These are phyloP conservation scores for Intubia oerlemansii DNA, from an alignment of 2,329 filamentous ascomycete species.

Conservation along the genomic window DNA sequence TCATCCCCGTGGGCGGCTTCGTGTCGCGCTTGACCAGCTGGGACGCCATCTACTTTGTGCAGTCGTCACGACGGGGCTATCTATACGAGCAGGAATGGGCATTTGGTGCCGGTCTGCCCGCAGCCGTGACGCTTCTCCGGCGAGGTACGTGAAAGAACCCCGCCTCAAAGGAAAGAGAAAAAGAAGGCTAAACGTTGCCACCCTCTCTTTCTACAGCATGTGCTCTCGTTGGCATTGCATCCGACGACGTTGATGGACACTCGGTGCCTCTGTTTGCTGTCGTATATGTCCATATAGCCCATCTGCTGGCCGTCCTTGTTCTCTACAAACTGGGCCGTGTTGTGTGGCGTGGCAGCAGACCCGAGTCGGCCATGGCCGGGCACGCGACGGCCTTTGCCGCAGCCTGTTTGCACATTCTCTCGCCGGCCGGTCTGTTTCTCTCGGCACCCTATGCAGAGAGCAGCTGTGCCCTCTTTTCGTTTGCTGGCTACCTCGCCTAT, in stretches of 20 bases:
- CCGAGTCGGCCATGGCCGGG: background rate
- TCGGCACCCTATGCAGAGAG: conserved; percentile 73
- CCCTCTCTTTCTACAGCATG: too few relatives aligned
- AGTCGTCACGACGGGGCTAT: conserved; percentile 40
- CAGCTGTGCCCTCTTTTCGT: conserved; percentile 55
- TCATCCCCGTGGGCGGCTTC: conserved; percentile 12
- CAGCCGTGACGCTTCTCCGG: conserved; percentile 17
- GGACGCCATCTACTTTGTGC: conserved; percentile 63
- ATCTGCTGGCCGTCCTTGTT: conserved; percentile 43
- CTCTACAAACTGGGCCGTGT: conserved; percentile 5
- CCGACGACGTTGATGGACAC: too few relatives aligned
- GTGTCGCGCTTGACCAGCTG: conserved; percentile 45
- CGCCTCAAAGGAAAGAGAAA: too few relatives aligned
- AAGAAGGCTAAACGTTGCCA: too few relatives aligned
- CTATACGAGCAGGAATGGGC: conserved; percentile 73
- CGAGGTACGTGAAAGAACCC: conserved; percentile 1
- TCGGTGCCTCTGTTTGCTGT: conserved; percentile 31
- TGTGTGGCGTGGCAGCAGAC: conserved; percentile 4
- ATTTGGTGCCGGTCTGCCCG: conserved; percentile 35
- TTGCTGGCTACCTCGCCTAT: conserved; percentile 52
- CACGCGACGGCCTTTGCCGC: conserved; percentile 34
- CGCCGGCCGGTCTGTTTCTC: conserved; percentile 75
- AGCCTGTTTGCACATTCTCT: conserved; percentile 58
- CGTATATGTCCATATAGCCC: conserved; percentile 46
- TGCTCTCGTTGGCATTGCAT: too few relatives aligned